These are phyloP conservation scores for Diddensiella santjacobensis DNA, from an alignment of 805 yeast species.

Conservation along the genomic window DNA sequence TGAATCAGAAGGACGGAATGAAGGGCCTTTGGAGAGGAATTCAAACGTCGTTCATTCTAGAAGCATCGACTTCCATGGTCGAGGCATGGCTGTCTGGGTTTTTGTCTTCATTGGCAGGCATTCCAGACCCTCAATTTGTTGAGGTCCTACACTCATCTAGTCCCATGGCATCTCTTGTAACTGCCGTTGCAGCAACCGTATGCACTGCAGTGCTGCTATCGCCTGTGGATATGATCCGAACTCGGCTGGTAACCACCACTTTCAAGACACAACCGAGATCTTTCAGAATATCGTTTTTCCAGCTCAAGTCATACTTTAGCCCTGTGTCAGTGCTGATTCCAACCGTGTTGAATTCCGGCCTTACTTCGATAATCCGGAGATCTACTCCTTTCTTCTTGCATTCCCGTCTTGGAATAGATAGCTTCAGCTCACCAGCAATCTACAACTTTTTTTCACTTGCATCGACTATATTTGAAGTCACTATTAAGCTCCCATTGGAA, in stretches of 20 bases:
- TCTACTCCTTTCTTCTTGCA: constrained; percentile 64
- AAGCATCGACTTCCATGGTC: constrained; percentile 67
- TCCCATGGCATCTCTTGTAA: constrained; percentile 60
- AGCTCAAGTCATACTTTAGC: constrained; percentile 46
- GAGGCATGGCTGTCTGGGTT: constrained; percentile 93
- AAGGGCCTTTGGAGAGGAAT: constrained; percentile 63
- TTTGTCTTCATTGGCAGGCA: constrained; percentile 69
- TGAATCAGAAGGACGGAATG: constrained; percentile 65
- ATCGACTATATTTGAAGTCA: constrained; percentile 63
- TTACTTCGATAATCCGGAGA: constrained; percentile 56
- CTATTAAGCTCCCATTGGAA: constrained; percentile 80
- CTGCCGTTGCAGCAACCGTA: constrained; percentile 68
- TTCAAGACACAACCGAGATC: constrained; percentile 55
- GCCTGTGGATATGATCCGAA: constrained; percentile 78
- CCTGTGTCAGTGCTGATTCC: constrained; percentile 65
- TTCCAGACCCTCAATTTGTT: constrained; percentile 86
- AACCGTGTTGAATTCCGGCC: constrained; percentile 59
- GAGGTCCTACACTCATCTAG: constrained; percentile 78
- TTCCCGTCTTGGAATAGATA: constrained; percentile 61
- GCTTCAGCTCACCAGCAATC: constrained; percentile 55
- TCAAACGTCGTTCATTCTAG: constrained; percentile 73
- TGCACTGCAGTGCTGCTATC: constrained; percentile 67
- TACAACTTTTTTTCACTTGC: constrained; percentile 57
- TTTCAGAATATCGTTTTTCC: constrained; percentile 61
- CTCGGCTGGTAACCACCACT: constrained; percentile 69